phyloP scores from a whole-genome alignment of 345 rosid genomes.

The Aquilaria yunnanensis region DNA sequence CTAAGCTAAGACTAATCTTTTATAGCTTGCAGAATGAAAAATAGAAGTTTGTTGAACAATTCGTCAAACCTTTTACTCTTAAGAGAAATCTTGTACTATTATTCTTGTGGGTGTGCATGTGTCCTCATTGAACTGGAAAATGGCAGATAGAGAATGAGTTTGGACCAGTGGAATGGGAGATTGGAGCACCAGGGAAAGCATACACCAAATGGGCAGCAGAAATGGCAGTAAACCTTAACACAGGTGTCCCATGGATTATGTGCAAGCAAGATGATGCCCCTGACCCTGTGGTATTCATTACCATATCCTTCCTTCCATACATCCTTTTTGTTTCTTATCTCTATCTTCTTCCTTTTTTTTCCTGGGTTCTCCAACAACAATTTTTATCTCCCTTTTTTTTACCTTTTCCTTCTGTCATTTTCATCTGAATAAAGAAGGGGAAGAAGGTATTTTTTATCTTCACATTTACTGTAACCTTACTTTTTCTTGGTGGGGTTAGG shows the following conservation, averaged over 20 bases:
- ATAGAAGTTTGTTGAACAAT: no score
- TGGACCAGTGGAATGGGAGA: slow-evolving; percentile 85
- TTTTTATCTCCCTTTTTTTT: slow-evolving; percentile 4
- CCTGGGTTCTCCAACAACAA: slow-evolving; percentile 19
- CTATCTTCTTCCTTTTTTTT: slow-evolving; percentile 7
- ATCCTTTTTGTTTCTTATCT: background rate
- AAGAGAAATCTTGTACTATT: background rate
- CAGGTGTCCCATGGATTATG: slow-evolving; percentile 99
- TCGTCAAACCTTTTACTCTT: background rate
- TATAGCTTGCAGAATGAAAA: background rate
- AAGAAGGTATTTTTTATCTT: no score
- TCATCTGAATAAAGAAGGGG: no score
- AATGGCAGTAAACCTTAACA: slow-evolving; percentile 82
- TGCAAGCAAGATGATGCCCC: slow-evolving; percentile 99
- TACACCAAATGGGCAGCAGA: slow-evolving; percentile 82
- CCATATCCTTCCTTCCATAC: background rate
- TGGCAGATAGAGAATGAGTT: slow-evolving; percentile 90
- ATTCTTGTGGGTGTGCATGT: background rate
- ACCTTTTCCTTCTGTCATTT: no score
- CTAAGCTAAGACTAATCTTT: no score
- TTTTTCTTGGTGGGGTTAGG: no score
- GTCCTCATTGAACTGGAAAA: background rate
- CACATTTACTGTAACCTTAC: no score
- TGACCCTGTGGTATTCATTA: slow-evolving; percentile 55
- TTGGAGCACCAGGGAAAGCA: slow-evolving; percentile 75